A percentile compares a stretch with the other conserved stretches of the same genome.
These are phyloP conservation scores for Verruconis gallopava DNA, from an alignment of 2,329 filamentous ascomycete species.

Conservation along the genomic window DNA sequence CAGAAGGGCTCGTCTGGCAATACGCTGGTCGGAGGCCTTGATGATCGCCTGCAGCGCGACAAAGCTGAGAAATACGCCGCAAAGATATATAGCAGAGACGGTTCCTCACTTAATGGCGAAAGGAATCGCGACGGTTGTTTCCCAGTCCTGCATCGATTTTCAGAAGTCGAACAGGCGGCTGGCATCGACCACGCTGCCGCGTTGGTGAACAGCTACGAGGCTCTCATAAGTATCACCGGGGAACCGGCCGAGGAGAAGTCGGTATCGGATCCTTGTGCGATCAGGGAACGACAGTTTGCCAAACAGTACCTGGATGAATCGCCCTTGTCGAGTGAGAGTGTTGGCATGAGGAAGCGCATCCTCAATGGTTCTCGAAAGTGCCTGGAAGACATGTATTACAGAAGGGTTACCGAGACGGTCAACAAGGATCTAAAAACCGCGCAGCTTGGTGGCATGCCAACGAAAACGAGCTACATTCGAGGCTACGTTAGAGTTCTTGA, in stretches of 20 bases:
- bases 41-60: conserved; percentile 66
- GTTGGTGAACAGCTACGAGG: conserved; percentile 63
- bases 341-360: conserved; percentile 64
- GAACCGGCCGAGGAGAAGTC: conserved; percentile 51
- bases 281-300: conserved; percentile 65
- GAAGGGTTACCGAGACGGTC: conserved; percentile 64
- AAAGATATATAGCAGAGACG: conserved; percentile 39
- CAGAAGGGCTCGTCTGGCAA: conserved; percentile 13
- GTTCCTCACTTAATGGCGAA: conserved; percentile 52
- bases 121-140: conserved; percentile 41
- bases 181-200: conserved; percentile 40
- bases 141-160: conserved; percentile 64
- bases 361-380: conserved; percentile 66
- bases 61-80: conserved; percentile 74
- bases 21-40: conserved; percentile 31
- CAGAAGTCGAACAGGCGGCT: conserved; percentile 56
- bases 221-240: conserved; percentile 63
- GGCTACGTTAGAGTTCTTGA: conserved; percentile 78
- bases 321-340: conserved; percentile 47
- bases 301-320: conserved; percentile 65
- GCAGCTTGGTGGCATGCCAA: conserved; percentile 76
- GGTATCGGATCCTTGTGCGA: conserved; percentile 47
- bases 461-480: conserved; percentile 78
- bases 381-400: conserved; percentile 63
- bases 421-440: conserved; percentile 78